Evolutionary conservation across 345 rosid species (phyloP).

Genomic region (Dipteronia sinensis): DNA sequence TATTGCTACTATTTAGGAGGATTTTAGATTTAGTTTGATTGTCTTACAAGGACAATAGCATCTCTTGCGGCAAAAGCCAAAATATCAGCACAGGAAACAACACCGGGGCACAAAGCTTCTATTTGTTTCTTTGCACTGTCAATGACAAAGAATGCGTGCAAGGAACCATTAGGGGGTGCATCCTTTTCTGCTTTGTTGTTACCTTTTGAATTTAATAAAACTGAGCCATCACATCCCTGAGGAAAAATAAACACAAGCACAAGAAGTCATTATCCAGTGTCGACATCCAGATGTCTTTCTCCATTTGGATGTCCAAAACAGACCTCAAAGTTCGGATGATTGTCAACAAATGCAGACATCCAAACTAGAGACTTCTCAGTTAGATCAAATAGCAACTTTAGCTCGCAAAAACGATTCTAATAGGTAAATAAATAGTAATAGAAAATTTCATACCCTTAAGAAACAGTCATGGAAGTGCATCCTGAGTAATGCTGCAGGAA

Average conservation of each 20-base stretch:
- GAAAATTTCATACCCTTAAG: constrained; percentile 35
- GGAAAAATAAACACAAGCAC: constrained; percentile 3
- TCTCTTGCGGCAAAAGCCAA: constrained; percentile 55
- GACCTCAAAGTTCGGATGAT: not conserved
- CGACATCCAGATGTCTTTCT: not conserved
- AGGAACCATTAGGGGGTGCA: constrained; percentile 42
- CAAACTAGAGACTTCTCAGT: not conserved
- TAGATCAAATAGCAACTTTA: not conserved
- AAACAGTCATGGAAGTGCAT: constrained; percentile 62
- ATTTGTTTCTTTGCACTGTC: constrained; percentile 46
- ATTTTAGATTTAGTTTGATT: not conserved
- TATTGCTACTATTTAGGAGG: not conserved
- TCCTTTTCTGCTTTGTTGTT: constrained; percentile 50
- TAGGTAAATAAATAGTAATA: not conserved
- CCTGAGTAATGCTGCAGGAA: constrained; percentile 48
- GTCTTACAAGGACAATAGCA: constrained; percentile 44
- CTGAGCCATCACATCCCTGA: constrained; percentile 52
- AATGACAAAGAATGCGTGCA: constrained; percentile 51
- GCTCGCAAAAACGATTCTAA: not conserved
- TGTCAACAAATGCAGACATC: not conserved
- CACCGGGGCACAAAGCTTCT: constrained; percentile 45
- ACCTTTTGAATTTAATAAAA: constrained; percentile 40
- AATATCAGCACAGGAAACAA: constrained; percentile 53
- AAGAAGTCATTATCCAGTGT: not conserved
- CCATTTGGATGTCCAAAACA: not conserved